Percentiles rank a stretch among this genome's conserved stretches.
Evolutionary conservation across 2,329 filamentous ascomycete species (phyloP).

Genomic region (Xylariaceae sp.): DNA sequence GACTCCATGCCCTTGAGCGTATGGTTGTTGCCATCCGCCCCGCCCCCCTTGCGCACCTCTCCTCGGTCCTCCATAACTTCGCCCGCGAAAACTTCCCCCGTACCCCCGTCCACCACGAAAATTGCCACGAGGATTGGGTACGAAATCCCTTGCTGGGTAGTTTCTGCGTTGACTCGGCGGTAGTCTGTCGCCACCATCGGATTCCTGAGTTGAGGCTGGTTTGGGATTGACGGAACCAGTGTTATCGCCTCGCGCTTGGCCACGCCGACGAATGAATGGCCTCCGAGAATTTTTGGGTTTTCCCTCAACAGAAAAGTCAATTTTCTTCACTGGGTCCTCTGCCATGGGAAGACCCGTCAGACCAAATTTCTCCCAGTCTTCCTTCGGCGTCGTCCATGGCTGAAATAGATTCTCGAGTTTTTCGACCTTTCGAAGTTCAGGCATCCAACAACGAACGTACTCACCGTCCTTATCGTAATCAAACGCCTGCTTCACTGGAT

Average conservation of each 20-base stretch:
- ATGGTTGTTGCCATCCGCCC: constrained; percentile 27
- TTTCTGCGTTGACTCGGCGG: constrained; percentile 4
- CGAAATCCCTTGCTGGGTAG: constrained; percentile 6
- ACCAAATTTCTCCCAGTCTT: constrained; percentile 62
- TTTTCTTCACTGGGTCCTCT: constrained; percentile 68
- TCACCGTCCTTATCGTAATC: constrained; percentile 75
- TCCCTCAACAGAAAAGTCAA: constrained; percentile 65
- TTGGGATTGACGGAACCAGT: constrained; percentile 11
- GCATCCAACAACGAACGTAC: constrained; percentile 76
- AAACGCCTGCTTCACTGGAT: constrained; percentile 79
- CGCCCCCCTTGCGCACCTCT: constrained; percentile 36
- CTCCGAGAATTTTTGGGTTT: constrained; percentile 49
- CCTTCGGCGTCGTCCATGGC: constrained; percentile 66
- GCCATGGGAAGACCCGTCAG: constrained; percentile 68
- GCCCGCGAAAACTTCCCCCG: constrained; percentile 30
- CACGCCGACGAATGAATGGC: constrained; percentile 42
- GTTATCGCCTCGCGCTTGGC: constrained; percentile 33
- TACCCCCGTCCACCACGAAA: constrained; percentile 36
- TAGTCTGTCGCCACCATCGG: not conserved
- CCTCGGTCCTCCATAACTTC: constrained; percentile 32
- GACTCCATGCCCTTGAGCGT: constrained; percentile 14
- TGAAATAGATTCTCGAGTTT: constrained; percentile 69
- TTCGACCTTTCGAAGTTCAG: constrained; percentile 64
- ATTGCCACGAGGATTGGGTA: constrained; percentile 26
- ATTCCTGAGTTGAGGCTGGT: constrained; percentile 4